A percentile compares a stretch with the other conserved stretches of the same genome.
Evolutionary conservation across 129 eudicot species (phyloP).

Genomic region (Calendula officinalis): DNA sequence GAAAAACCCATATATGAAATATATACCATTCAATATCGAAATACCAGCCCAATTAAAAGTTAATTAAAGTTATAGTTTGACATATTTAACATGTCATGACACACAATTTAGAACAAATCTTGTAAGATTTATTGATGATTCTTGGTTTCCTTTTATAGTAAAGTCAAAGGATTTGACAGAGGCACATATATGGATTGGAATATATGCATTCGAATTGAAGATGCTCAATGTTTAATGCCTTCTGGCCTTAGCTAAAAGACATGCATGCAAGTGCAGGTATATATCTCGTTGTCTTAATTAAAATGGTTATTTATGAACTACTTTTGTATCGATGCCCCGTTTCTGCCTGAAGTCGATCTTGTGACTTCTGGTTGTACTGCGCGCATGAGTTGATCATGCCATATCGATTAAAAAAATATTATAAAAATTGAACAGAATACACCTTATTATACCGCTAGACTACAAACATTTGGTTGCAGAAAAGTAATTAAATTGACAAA

Average conservation of each 20-base stretch:
- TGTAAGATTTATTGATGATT: constrained; percentile 13
- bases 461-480: no score
- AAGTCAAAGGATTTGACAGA: constrained; percentile 3
- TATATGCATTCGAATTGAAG: constrained; percentile 4
- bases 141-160: constrained; percentile 2
- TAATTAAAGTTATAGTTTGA: no score
- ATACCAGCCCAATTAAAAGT: no score
- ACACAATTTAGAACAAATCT: neutral
- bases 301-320: neutral
- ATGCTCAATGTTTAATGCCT: constrained; percentile 4
- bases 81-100: no score
- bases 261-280: neutral
- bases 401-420: no score
- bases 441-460: no score
- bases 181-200: constrained; percentile 17
- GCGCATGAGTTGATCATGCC: no score
- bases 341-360: neutral
- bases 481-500: no score
- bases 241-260: neutral
- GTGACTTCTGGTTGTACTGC: no score
- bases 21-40: no score
- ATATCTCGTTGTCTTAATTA: neutral
- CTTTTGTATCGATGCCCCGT: neutral
- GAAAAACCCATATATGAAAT: no score
- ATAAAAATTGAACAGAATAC: no score